Conservation (phyloP, 768 basidiomycete genomes). For the Polyporus arcularius region DNA sequence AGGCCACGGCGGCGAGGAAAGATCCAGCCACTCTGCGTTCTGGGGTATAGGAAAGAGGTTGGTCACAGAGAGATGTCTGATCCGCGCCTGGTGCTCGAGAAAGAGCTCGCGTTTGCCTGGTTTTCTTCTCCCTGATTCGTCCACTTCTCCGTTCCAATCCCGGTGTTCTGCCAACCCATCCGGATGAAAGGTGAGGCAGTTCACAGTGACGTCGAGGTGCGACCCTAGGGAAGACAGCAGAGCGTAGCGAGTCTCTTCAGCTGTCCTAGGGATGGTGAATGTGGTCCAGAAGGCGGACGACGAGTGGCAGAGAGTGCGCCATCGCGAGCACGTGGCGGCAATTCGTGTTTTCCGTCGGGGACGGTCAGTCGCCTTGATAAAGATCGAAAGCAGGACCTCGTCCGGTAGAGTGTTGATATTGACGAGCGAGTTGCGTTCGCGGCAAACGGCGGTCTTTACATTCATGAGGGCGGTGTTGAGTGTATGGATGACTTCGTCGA, state of each 20-base stretch:
- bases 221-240: no score
- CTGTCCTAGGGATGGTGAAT: no score
- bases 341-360: neutral
- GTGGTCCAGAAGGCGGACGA: no score
- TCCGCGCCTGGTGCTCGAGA: no score
- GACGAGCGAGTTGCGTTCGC: neutral
- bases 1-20: neutral
- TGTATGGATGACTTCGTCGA: neutral
- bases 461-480: neutral
- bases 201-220: no score
- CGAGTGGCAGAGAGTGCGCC: neutral
- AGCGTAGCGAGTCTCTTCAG: no score
- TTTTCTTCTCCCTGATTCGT: no score
- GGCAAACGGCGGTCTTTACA: neutral
- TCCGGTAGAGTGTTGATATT: neutral
- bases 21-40: neutral
- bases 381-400: neutral
- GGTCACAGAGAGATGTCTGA: neutral
- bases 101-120: no score
- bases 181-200: no score
- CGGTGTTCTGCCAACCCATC: no score
- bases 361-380: neutral
- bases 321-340: neutral
- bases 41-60: neutral
- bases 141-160: no score